A percentile compares a stretch with the other conserved stretches of the same genome.
Conservation (phyloP, 179 eudicot species). For the Pouteria campechiana region DNA sequence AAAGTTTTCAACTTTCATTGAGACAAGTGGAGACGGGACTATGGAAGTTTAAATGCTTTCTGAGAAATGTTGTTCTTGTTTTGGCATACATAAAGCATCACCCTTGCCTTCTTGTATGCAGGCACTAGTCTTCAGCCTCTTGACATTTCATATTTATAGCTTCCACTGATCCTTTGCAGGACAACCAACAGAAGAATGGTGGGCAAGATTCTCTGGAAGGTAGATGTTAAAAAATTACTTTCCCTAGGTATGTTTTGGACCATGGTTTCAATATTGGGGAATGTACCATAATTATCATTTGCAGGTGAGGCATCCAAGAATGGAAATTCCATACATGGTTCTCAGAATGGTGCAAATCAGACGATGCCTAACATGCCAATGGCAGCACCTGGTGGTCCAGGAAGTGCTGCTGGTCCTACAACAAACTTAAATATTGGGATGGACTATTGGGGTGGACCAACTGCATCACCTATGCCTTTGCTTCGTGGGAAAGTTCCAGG, state of each 20-base stretch:
- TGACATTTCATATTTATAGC: background rate
- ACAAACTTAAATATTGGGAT: slow-evolving; percentile 93
- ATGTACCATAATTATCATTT: slow-evolving; percentile 4
- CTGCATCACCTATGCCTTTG: slow-evolving; percentile 48
- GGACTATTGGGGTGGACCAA: slow-evolving; percentile 89
- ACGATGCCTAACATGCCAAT: slow-evolving; percentile 48
- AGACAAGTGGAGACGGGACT: too few species aligned
- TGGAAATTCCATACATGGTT: slow-evolving; percentile 41
- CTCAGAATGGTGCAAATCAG: slow-evolving; percentile 75
- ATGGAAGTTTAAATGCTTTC: too few species aligned
- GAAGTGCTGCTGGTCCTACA: slow-evolving; percentile 61
- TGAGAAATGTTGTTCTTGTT: too few species aligned
- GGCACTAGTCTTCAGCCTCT: too few species aligned
- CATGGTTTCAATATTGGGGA: slow-evolving; percentile 1
- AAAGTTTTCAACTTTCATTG: too few species aligned
- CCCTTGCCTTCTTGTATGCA: too few species aligned
- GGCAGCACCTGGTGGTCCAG: slow-evolving; percentile 48
- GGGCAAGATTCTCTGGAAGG: slow-evolving; percentile 65
- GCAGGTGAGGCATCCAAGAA: slow-evolving; percentile 64
- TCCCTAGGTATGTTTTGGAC: background rate
- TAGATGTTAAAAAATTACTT: slow-evolving; percentile 8
- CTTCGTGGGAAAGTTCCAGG: slow-evolving; percentile 59
- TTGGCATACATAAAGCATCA: too few species aligned
- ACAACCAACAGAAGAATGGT: slow-evolving; percentile 52
- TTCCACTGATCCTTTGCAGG: slow-evolving; percentile 30